Conservation (phyloP, 2,329 filamentous ascomycete genomes). For the Claviceps sp. region DNA sequence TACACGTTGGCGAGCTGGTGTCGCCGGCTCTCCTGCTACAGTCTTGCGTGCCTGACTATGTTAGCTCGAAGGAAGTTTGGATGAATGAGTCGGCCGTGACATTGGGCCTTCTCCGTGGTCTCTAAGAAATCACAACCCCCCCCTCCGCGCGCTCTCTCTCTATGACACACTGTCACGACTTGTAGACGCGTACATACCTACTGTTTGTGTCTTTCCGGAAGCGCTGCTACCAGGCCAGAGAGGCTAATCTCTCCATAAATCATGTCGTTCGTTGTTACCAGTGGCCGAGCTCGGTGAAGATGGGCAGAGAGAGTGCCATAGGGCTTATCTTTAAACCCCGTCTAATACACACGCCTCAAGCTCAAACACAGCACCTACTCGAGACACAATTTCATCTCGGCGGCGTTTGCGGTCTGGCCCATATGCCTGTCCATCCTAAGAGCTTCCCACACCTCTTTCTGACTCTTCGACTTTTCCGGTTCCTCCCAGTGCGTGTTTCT, state of each 20-base stretch:
- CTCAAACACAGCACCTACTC: not conserved
- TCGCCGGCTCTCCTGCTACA: constrained; percentile 5
- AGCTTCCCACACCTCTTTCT: constrained; percentile 5
- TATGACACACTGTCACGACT: constrained; percentile 1
- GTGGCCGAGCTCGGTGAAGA: not conserved
- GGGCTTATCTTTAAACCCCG: not conserved
- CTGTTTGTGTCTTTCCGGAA: not conserved
- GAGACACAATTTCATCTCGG: constrained; percentile 1
- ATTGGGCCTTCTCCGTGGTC: constrained; percentile 1
- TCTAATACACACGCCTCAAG: not conserved
- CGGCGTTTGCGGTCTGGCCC: constrained; percentile 1
- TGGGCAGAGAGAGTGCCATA: not conserved
- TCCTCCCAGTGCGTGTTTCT: not conserved
- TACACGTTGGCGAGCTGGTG: constrained; percentile 3
- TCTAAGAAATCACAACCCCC: not conserved
- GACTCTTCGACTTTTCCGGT: constrained; percentile 3
- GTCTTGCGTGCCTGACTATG: constrained; percentile 5
- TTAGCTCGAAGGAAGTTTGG: constrained; percentile 3
- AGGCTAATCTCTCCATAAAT: not conserved
- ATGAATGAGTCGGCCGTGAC: constrained; percentile 1
- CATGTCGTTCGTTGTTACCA: not conserved
- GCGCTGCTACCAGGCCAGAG: not conserved
- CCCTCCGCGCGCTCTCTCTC: not conserved
- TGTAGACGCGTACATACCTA: not conserved
- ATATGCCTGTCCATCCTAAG: constrained; percentile 5